Conservation (phyloP, 2,329 filamentous ascomycete species). For the Aspergillus sp. region DNA sequence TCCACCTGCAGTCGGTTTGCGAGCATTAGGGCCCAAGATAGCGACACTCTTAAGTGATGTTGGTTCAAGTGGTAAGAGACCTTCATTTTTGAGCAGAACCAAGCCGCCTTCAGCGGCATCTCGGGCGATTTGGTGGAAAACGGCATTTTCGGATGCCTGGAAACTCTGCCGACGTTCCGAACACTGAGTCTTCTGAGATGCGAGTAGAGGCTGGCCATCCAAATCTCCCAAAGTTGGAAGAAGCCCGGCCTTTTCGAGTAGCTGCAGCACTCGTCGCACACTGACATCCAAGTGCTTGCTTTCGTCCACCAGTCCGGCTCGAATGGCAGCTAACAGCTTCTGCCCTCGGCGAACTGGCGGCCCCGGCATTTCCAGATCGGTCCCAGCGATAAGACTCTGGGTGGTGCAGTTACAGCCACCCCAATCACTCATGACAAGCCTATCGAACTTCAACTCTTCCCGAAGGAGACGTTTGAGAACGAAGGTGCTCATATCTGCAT, state of each 20-base stretch:
- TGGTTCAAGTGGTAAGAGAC: background rate
- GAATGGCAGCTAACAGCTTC: background rate
- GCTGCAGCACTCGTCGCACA: background rate
- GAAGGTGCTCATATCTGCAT: background rate
- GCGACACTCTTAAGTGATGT: background rate
- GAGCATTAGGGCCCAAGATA: slow-evolving; percentile 5
- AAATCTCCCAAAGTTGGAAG: background rate
- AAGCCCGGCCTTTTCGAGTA: background rate
- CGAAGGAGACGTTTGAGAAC: slow-evolving; percentile 3
- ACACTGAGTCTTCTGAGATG: too few species aligned
- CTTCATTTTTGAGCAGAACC: slow-evolving; percentile 8
- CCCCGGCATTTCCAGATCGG: slow-evolving; percentile 12
- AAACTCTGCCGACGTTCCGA: too few species aligned
- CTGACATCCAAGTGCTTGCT: too few species aligned
- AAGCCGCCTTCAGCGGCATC: background rate
- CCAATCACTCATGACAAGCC: slow-evolving; percentile 16
- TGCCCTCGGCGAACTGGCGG: background rate
- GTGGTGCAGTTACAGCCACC: slow-evolving; percentile 5
- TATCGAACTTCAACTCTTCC: slow-evolving; percentile 6
- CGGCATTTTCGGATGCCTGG: too few species aligned
- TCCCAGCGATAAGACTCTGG: background rate
- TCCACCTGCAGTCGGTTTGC: slow-evolving; percentile 3
- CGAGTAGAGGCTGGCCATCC: too few species aligned
- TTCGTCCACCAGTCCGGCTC: background rate
- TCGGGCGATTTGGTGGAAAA: background rate